Base-by-base conservation (phyloP, 2,329 filamentous ascomycete genomes). In the Colletotrichum scovillei region DNA sequence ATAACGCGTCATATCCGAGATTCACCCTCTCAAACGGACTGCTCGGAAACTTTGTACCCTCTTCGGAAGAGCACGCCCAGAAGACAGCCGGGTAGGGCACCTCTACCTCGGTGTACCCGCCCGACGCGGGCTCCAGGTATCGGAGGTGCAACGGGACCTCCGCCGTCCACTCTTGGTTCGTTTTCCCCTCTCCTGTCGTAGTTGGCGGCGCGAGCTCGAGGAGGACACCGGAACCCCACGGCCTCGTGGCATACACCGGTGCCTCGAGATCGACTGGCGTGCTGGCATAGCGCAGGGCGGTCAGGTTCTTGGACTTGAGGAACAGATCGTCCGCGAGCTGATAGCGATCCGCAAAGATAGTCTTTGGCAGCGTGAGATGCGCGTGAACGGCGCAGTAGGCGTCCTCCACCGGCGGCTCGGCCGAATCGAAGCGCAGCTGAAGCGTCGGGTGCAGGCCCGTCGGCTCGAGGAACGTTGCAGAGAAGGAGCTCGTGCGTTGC, bases 191-290 rank as follows among this genome's bases (percentile, higher is more conserved):
- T 49, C 9, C 8, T 2, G 42, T 49, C 5, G 76, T 16, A 0
- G 77, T 73, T 0, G 92, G 90, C 1, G 88, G 86, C 0, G 90
- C 89, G 52, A 98, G 87, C 79, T 97, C 92, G 24, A 98, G 83
- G 5, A 98, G 87, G 19, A 95, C 87, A 19, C 89, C 91, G 0
- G 93, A 95, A 5, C 96, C 96, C 96, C 96, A 98, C 38, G 87
- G 82, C 7, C 88, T 80, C 35, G 95, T 88, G 1, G 92, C 90
- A 86, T 97, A 98, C 77, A 93, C 92, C 1, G 96, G 96, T 0
- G 95, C 95, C 84, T 98, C 96, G 66, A 98, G 91, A 77, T 98
- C 95, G 7, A 95, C 93, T 24, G 94, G 94, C 14, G 93, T 89
- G 30, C 91, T 91, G 16, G 94, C 88, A 75, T 92, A 90, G 57